Conservation (phyloP, 202 grass and related monocot species). For the Cymbopogon flexuosus region DNA sequence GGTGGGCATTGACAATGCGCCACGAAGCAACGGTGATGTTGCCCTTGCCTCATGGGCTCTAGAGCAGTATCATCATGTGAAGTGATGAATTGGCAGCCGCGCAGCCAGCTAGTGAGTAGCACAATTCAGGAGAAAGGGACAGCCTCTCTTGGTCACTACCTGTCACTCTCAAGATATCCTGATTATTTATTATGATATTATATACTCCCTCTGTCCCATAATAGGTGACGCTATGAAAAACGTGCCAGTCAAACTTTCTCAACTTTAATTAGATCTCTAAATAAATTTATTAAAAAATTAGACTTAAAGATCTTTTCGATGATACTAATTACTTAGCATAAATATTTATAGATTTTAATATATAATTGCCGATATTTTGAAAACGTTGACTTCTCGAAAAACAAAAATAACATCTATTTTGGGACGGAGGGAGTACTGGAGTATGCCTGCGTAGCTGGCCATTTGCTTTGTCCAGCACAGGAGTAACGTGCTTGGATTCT, state of each 20-base stretch:
- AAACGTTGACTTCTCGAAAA: no score
- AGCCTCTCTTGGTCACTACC: background rate
- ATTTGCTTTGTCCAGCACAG: background rate
- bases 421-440: no score
- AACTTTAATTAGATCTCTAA: no score
- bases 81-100: background rate
- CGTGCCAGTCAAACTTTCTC: no score
- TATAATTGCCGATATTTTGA: no score
- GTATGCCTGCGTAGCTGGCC: constrained; percentile 4
- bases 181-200: background rate
- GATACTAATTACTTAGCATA: no score
- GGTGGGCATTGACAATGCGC: background rate
- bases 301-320: no score
- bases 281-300: no score
- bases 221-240: no score
- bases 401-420: no score
- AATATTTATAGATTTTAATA: no score
- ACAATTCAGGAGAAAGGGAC: background rate
- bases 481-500: constrained; percentile 1
- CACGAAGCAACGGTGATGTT: background rate
- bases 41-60: background rate
- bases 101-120: background rate
- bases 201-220: no score
- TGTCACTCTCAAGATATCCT: background rate
- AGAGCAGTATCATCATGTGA: background rate